phyloP scores from a whole-genome alignment of 331 rosid species.

The Arachis monticola region DNA sequence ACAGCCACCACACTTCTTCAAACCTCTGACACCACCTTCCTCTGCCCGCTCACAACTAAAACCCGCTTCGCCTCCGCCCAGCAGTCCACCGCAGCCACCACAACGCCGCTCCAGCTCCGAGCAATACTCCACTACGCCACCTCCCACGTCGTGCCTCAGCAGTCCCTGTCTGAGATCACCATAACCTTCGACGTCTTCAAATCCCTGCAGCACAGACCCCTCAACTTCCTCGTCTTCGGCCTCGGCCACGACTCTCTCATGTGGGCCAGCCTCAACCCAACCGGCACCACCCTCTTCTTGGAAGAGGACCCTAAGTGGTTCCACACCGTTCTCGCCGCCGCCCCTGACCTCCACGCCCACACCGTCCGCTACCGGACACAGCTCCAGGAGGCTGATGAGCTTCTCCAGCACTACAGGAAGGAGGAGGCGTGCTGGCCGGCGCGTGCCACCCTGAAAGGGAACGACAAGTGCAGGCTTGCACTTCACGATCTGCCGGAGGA shows the following conservation, averaged over 20 bases:
- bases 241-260: slow-evolving; percentile 85
- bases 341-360: slow-evolving; percentile 59
- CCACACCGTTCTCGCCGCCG: slow-evolving; percentile 56
- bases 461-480: slow-evolving; percentile 61
- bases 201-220: slow-evolving; percentile 55
- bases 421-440: slow-evolving; percentile 57
- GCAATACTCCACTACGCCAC: slow-evolving; percentile 88
- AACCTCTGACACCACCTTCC: slow-evolving; percentile 36
- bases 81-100: not conserved
- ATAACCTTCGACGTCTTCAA: slow-evolving; percentile 63
- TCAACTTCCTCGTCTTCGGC: slow-evolving; percentile 78
- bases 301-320: slow-evolving; percentile 90
- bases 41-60: slow-evolving; percentile 50
- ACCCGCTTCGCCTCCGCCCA: not conserved
- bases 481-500: slow-evolving; percentile 64
- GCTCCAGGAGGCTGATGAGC: slow-evolving; percentile 63
- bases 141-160: slow-evolving; percentile 61
- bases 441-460: slow-evolving; percentile 54
- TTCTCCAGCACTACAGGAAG: slow-evolving; percentile 50
- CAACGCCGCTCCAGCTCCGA: slow-evolving; percentile 48
- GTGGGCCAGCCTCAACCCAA: slow-evolving; percentile 83
- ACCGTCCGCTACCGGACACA: slow-evolving; percentile 66
- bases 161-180: slow-evolving; percentile 56
- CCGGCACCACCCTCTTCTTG: slow-evolving; percentile 72
- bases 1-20: slow-evolving; percentile 40